Evolutionary conservation across 257 asterid genomes (phyloP).

Genomic region (Primulina huaijiensis): DNA sequence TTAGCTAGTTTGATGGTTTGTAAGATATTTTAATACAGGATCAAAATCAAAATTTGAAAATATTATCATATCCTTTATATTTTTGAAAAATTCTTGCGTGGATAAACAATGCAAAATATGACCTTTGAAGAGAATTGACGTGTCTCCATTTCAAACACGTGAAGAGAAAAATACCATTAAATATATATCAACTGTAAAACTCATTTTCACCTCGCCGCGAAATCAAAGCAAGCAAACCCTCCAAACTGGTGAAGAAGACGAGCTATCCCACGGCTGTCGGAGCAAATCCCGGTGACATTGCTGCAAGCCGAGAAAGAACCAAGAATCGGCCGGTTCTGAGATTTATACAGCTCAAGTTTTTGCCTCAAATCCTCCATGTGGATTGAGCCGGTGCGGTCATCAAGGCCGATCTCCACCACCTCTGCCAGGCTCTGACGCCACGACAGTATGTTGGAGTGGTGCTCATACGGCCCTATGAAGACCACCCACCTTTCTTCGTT

Average conservation of each 20-base stretch:
- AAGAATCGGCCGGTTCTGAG: constrained; percentile 42
- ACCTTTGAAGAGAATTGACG: too few species aligned
- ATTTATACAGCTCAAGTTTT: constrained; percentile 34
- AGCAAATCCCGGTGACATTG: constrained; percentile 60
- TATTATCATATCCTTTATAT: too few species aligned
- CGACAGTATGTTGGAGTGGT: constrained; percentile 70
- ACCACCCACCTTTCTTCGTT: constrained; percentile 61
- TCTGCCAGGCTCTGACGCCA: constrained; percentile 79
- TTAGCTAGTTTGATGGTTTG: too few species aligned
- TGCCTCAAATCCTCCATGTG: constrained; percentile 47
- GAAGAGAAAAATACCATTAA: too few species aligned
- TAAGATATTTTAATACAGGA: too few species aligned
- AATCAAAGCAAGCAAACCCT: constrained; percentile 65
- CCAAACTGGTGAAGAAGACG: constrained; percentile 56
- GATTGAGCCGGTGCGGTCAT: constrained; percentile 35
- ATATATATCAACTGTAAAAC: too few species aligned
- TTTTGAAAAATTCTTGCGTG: too few species aligned
- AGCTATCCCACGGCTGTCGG: constrained; percentile 48
- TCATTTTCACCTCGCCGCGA: constrained; percentile 52
- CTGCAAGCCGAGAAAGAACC: constrained; percentile 84
- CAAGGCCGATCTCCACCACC: constrained; percentile 67
- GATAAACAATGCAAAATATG: too few species aligned
- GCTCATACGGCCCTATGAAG: constrained; percentile 70
- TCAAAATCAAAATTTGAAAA: too few species aligned
- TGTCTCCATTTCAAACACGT: too few species aligned